A percentile compares a stretch with the other conserved stretches of the same genome.
Conservation (phyloP, 306 rosid species). For the Cucurbita moschata region DNA sequence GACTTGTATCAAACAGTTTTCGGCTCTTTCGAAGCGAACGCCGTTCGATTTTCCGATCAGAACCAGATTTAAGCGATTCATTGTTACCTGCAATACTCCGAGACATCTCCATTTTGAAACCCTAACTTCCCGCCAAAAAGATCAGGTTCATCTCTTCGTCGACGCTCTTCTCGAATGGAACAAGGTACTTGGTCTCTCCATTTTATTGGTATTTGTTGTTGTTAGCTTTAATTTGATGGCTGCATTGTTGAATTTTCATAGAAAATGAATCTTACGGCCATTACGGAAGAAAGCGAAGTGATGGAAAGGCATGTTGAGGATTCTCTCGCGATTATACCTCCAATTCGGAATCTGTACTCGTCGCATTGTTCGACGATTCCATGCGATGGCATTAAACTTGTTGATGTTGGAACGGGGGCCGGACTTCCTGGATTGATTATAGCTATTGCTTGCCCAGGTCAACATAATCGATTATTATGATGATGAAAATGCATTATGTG, state of each 20-base stretch:
- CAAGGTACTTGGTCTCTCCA: constrained; percentile 23
- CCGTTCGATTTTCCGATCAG: constrained; percentile 15
- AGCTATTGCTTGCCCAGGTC: constrained; percentile 91
- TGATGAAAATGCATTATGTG: not conserved
- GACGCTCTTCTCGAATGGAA: constrained; percentile 88
- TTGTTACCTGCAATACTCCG: constrained; percentile 4
- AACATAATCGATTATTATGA: not conserved
- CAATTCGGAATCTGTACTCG: constrained; percentile 33
- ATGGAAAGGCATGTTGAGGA: constrained; percentile 93
- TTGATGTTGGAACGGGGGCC: constrained; percentile 86
- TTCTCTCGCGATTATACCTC: constrained; percentile 64
- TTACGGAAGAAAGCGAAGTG: constrained; percentile 46
- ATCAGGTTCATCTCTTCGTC: constrained; percentile 59
- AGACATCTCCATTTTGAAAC: constrained; percentile 24
- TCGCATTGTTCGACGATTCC: constrained; percentile 18
- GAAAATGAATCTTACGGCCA: constrained; percentile 81
- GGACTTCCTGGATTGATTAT: constrained; percentile 79
- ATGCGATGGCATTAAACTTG: constrained; percentile 25
- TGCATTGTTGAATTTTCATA: constrained; percentile 7
- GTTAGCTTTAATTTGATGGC: not conserved
- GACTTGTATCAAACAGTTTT: constrained; percentile 73
- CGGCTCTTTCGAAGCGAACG: constrained; percentile 10
- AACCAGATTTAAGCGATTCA: constrained; percentile 10
- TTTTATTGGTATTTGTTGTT: not conserved
- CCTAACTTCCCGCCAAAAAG: constrained; percentile 45